Percentiles rank a stretch among this genome's conserved stretches.
phyloP scores from a whole-genome alignment of 306 rosid genomes.

The Malus fusca region DNA sequence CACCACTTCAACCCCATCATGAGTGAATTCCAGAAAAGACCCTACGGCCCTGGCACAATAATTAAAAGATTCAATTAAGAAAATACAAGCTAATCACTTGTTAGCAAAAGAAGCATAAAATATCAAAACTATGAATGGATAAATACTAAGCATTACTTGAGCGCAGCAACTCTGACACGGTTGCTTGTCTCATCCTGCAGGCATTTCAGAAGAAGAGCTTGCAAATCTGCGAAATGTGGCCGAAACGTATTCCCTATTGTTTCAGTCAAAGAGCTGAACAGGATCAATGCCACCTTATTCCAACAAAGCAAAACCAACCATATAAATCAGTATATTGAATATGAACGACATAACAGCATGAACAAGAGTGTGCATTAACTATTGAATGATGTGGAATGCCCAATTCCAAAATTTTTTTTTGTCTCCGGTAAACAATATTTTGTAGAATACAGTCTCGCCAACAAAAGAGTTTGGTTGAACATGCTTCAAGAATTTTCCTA shows the following conservation, averaged over 20 bases:
- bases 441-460: neutral
- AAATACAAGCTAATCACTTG: neutral
- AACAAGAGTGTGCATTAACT: neutral
- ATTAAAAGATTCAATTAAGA: conserved; percentile 16
- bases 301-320: conserved; percentile 23
- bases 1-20: conserved; percentile 92
- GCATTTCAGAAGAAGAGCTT: conserved; percentile 95
- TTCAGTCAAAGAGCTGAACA: conserved; percentile 96
- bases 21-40: conserved; percentile 88
- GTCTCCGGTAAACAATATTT: neutral
- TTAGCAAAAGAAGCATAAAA: neutral
- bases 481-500: neutral
- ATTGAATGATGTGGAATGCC: neutral
- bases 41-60: conserved; percentile 81
- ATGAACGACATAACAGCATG: neutral
- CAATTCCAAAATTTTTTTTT: neutral
- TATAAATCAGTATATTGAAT: conserved; percentile 18
- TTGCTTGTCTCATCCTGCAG: conserved; percentile 91
- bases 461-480: neutral
- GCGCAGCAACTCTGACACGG: conserved; percentile 94
- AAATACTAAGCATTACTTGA: conserved; percentile 45
- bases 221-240: conserved; percentile 80
- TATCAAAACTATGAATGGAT: neutral
- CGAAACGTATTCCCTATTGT: conserved; percentile 81
- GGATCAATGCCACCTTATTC: conserved; percentile 86